phyloP scores from a whole-genome alignment of 805 yeast species.

The Saccharomycopsis sp. region DNA sequence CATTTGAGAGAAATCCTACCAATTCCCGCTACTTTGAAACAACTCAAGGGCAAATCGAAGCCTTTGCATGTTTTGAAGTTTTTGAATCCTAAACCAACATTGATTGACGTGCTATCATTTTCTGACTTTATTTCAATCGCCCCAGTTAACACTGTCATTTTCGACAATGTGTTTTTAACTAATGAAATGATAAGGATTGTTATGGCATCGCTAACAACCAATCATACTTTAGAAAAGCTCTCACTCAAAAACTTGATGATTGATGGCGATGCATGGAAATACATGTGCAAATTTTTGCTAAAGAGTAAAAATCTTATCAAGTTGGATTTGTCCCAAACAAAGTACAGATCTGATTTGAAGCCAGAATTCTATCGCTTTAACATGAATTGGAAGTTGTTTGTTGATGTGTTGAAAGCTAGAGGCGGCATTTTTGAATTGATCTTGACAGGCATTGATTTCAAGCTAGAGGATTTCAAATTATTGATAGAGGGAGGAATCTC shows the following conservation, averaged over 20 bases:
- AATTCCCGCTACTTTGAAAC: constrained; percentile 80
- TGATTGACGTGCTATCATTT: constrained; percentile 79
- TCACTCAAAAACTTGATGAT: constrained; percentile 74
- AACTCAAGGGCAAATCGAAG: constrained; percentile 60
- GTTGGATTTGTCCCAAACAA: constrained; percentile 64
- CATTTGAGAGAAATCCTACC: constrained; percentile 88
- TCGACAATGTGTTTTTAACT: constrained; percentile 73
- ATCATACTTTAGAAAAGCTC: constrained; percentile 58
- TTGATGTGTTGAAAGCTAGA: constrained; percentile 56
- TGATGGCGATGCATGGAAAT: constrained; percentile 66
- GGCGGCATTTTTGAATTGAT: constrained; percentile 75
- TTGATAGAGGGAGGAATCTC: constrained; percentile 49
- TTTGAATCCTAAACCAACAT: constrained; percentile 79
- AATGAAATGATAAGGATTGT: constrained; percentile 67
- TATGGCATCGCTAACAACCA: constrained; percentile 59
- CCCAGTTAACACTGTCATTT: constrained; percentile 64
- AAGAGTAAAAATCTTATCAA: constrained; percentile 48
- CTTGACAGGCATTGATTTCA: constrained; percentile 67
- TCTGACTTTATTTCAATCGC: constrained; percentile 83
- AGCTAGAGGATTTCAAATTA: constrained; percentile 44
- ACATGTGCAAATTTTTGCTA: constrained; percentile 65
- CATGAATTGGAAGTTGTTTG: constrained; percentile 76
- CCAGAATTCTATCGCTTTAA: constrained; percentile 46
- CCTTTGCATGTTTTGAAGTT: constrained; percentile 73
- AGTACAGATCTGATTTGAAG: constrained; percentile 30